Evolutionary conservation across 345 rosid species (phyloP).

Genomic region (Lepidium africanum): DNA sequence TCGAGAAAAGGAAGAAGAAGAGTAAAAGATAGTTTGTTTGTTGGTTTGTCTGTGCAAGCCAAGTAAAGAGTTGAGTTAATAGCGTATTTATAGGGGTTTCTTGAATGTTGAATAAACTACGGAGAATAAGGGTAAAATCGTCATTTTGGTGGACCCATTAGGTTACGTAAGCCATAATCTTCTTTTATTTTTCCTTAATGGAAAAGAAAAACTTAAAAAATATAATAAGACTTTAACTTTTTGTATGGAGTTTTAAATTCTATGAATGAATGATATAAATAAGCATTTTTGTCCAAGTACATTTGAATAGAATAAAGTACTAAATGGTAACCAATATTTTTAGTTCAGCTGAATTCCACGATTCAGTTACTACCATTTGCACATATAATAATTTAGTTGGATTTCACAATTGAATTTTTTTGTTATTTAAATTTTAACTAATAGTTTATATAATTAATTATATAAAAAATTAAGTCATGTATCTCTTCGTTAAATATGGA

Average conservation of each 20-base stretch:
- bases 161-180: constrained; percentile 18
- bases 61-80: constrained; percentile 10
- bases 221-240: constrained; percentile 1
- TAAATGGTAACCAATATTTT: too few species aligned
- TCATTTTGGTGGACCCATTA: constrained; percentile 5
- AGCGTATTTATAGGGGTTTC: constrained; percentile 25
- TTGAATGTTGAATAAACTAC: neutral
- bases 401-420: too few species aligned
- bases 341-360: too few species aligned
- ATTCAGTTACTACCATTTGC: too few species aligned
- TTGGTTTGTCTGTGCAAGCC: constrained; percentile 24
- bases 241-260: neutral
- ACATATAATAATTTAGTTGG: too few species aligned
- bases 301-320: too few species aligned
- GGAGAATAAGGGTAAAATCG: constrained; percentile 15
- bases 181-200: neutral
- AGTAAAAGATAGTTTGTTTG: too few species aligned
- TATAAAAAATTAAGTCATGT: too few species aligned
- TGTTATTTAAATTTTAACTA: too few species aligned
- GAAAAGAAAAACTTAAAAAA: neutral
- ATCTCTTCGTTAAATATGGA: too few species aligned
- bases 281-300: too few species aligned
- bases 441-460: too few species aligned
- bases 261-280: neutral
- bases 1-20: neutral